Evolutionary conservation across 345 rosid genomes (phyloP), one percentile per base, ranked within the genome.

Genomic region (Raphanus raphanistrum): DNA sequence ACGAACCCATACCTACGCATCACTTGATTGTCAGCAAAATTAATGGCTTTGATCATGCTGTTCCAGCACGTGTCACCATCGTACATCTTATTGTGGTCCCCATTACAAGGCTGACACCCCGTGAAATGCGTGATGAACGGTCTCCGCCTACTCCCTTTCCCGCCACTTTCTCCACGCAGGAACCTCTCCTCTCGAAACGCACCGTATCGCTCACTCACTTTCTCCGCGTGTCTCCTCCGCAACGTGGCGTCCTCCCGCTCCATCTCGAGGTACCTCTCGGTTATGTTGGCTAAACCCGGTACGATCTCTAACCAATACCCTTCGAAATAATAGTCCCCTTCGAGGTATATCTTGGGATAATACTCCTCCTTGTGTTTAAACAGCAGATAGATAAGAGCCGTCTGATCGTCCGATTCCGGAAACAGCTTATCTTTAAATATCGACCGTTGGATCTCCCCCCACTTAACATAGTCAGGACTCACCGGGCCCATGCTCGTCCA

Each of bases 21-120:
- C 66, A 95, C 98, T 81, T 95, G 99, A 82, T 92, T 95, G 79
- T 95, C 99, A 0, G 99, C 99, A 32, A 92, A 95, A 70, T 92
- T 92, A 77, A 95, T 71, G n/a, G 98, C 97, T 82, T 83, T 88
- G 35, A 86, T 82, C 97, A 95, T 92, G 71, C 87, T 85, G 13
- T 85, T 71, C 92, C 90, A 87, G 58, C 99, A 95, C 55, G 87
- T 78, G 79, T 92, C 90, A 13, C 94, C 96, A 8, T 80, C 80
- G 80, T 95, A 95, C 84, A 87, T 86, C 82, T 69, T 85, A 55
- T 91, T 91, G 45, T 92, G 93, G 77, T 88, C 88, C 54, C 99
- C 99, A 72, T 88, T 91, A 70, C 99, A 92, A 0, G 98, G 99
- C 69, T 95, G 96, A 48, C 99, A 95, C 10, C 99, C 99, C 32